These are phyloP conservation scores for cucumber (Cucumis sativus) DNA, from an alignment of 306 rosid species.

Conservation along the genomic window Cucumber_9930_V3 NC_026661.2:20163501-20164000, in stretches of 20 bases:
- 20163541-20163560: background rate
- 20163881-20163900: background rate
- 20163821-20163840: slow-evolving; percentile 34
- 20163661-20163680: too few relatives aligned
- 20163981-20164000: background rate
- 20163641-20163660: background rate
- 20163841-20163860: slow-evolving; percentile 13
- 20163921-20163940: background rate
- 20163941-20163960: background rate
- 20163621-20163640: background rate
- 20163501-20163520: background rate
- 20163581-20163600: background rate
- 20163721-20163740: slow-evolving; percentile 76
- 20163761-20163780: slow-evolving; percentile 53
- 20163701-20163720: slow-evolving; percentile 43
- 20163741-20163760: slow-evolving; percentile 79
- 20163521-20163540: background rate
- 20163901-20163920: background rate
- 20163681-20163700: too few relatives aligned
- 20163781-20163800: slow-evolving; percentile 81
- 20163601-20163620: background rate
- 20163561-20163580: background rate
- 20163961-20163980: background rate
- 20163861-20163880: background rate
- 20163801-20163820: slow-evolving; percentile 71